Evolutionary conservation across 2,329 filamentous ascomycete species (phyloP).

Genomic region (Neofusicoccum ribis): DNA sequence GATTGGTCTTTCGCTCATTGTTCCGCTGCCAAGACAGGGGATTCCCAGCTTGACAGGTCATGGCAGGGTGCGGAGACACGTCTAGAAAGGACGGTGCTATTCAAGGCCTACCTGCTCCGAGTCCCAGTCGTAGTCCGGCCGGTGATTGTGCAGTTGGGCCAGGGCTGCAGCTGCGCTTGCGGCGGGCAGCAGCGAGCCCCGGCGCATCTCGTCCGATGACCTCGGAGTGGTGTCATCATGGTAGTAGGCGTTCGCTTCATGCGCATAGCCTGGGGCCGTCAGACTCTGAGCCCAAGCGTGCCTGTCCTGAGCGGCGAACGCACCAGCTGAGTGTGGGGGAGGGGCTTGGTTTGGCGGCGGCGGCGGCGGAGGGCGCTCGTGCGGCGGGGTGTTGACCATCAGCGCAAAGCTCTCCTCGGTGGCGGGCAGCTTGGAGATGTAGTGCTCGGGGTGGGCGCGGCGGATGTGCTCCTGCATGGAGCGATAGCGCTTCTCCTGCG

Average conservation of each 20-base stretch:
- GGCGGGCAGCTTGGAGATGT: conserved; percentile 95
- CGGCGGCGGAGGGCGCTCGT: conserved; percentile 63
- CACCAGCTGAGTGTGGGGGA: conserved; percentile 20
- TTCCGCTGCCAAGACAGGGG: conserved; percentile 26
- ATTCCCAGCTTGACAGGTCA: conserved; percentile 1
- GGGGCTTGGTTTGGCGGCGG: conserved; percentile 41
- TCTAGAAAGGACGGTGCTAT: conserved; percentile 25
- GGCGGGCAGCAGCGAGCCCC: conserved; percentile 64
- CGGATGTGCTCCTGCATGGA: conserved; percentile 99
- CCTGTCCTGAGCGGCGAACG: conserved; percentile 18
- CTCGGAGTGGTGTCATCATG: conserved; percentile 69
- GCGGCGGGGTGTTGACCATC: conserved; percentile 90
- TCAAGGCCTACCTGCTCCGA: conserved; percentile 62
- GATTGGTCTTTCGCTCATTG: conserved; percentile 4
- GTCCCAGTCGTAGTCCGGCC: conserved; percentile 75
- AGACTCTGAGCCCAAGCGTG: conserved; percentile 18
- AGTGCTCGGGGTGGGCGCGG: conserved; percentile 92
- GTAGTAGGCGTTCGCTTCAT: conserved; percentile 67
- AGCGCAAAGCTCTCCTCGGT: conserved; percentile 96
- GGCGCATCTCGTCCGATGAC: conserved; percentile 67
- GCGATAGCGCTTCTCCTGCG: conserved; percentile 88
- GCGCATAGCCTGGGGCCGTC: conserved; percentile 48
- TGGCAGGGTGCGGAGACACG: conserved; percentile 35
- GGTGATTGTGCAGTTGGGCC: conserved; percentile 80
- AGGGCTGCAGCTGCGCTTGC: conserved; percentile 82